Base-by-base conservation (phyloP, 208 protist genomes). In the Phytomonas sp. region DNA sequence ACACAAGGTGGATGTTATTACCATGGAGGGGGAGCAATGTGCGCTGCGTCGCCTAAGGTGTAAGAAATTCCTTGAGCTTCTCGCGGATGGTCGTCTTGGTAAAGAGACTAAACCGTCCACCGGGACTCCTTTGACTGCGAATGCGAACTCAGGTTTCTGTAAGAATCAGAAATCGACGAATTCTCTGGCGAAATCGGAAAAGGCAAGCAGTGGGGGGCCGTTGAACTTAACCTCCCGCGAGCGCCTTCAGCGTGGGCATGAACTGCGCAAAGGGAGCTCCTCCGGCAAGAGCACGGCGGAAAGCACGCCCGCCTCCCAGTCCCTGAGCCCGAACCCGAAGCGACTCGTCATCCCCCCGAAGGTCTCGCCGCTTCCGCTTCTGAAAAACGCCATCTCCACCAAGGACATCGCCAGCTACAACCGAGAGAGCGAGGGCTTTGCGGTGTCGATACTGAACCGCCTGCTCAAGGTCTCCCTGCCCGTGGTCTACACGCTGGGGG, bases 381-480 rank as follows among this genome's bases (percentile, higher is more conserved):
- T 73, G 23, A 26, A 71, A 1, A 84, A 85, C 72, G 83, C 80
- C 33, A 85, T 95, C 62, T 87, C 87, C 0, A 93, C 91, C 16
- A 83, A 78, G 40, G 67, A 45, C 40, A 82, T 88, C 56, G 73
- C 65, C 23, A 73, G 72, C 66, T 93, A 91, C 77, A 71, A 85
- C 23, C 70, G 67, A 6, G 88, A 93, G 30, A 42, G 60, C 34
- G 84, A 88, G 63, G 87, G 72, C 64, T 93, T 96, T 72, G 77
- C 81, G 42, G 79, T 94, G 14, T 75, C 76, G 1, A 79, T 85
- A n/a, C 77, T 96, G 49, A 84, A 96, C 80, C 91, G 91, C 29
- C 78, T 96, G 19, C 75, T 94, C 56, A 78, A 77, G 69, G 88
- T 83, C 0, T 85, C 88, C 36, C 84, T 80, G 63, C 68, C 86